Conservation (phyloP, 768 basidiomycete genomes). For the Russula abietina region DNA sequence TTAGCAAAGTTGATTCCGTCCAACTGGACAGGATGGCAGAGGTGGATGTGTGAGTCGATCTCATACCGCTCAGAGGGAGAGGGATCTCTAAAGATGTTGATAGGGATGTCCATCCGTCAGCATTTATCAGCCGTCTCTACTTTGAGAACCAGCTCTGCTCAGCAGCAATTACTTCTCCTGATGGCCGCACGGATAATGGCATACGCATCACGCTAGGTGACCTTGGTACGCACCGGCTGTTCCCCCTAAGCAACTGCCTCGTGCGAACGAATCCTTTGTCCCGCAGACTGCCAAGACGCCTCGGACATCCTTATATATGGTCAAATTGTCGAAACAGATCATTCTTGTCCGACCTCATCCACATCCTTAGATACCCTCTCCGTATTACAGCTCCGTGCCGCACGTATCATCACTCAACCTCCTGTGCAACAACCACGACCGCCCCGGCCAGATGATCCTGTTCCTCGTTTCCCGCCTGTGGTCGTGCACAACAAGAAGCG, state of each 20-base stretch:
- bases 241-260: not conserved
- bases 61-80: not conserved
- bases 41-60: conserved; percentile 40
- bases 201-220: conserved; percentile 68
- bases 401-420: conserved; percentile 46
- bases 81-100: not conserved
- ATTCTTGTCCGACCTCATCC: conserved; percentile 18
- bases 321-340: conserved; percentile 29
- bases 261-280: not conserved
- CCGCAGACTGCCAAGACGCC: conserved; percentile 59
- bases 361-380: conserved; percentile 28
- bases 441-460: conserved; percentile 74
- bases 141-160: conserved; percentile 69
- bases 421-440: conserved; percentile 35
- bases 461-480: conserved; percentile 59
- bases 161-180: conserved; percentile 31
- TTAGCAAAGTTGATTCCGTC: conserved; percentile 46
- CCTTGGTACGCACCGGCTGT: conserved; percentile 42
- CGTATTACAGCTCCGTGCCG: conserved; percentile 46
- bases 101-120: conserved; percentile 67
- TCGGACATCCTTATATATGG: conserved; percentile 59
- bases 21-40: conserved; percentile 56
- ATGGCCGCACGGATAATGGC: conserved; percentile 45
- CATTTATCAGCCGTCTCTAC: conserved; percentile 55
- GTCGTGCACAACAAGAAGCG: conserved; percentile 25